A percentile compares a stretch with the other conserved stretches of the same genome.
These are phyloP conservation scores for Inonotus obliquus DNA, from an alignment of 1,284 basidiomycete species.

Conservation along the genomic window DNA sequence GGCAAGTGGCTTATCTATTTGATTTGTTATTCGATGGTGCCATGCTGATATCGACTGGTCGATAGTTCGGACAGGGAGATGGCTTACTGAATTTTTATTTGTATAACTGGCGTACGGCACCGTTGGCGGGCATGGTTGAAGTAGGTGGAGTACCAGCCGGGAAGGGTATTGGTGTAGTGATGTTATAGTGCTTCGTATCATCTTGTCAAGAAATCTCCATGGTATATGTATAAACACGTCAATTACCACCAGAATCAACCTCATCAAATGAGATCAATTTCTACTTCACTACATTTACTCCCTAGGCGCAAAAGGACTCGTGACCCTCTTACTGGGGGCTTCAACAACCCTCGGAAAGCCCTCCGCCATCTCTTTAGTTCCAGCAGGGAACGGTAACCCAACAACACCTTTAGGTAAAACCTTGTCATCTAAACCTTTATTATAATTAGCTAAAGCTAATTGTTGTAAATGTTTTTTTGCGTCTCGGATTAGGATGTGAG, in stretches of 20 bases:
- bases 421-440: conserved; percentile 75
- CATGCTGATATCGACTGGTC: conserved; percentile 17
- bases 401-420: conserved; percentile 81
- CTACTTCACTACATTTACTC: conserved; percentile 41
- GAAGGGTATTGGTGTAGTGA: conserved; percentile 75
- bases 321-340: conserved; percentile 60
- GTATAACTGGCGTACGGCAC: conserved; percentile 88
- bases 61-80: conserved; percentile 86
- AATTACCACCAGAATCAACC: no score
- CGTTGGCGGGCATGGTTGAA: conserved; percentile 62
- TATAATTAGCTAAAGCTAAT: conserved; percentile 57
- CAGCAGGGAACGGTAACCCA: conserved; percentile 89
- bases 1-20: conserved; percentile 47
- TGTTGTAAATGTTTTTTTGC: conserved; percentile 80
- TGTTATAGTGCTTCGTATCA: conserved; percentile 43
- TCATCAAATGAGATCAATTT: no score
- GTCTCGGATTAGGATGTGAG: conserved; percentile 72
- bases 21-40: no score
- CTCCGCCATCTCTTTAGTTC: conserved; percentile 74
- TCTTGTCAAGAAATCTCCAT: neutral
- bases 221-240: neutral
- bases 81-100: conserved; percentile 89
- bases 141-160: conserved; percentile 52
- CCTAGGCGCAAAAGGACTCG: conserved; percentile 71
- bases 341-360: conserved; percentile 58